Evolutionary conservation across 495 filamentous ascomycete species (phyloP), one percentile per base, ranked within the genome.

Genomic region (Penicillium herquei): DNA sequence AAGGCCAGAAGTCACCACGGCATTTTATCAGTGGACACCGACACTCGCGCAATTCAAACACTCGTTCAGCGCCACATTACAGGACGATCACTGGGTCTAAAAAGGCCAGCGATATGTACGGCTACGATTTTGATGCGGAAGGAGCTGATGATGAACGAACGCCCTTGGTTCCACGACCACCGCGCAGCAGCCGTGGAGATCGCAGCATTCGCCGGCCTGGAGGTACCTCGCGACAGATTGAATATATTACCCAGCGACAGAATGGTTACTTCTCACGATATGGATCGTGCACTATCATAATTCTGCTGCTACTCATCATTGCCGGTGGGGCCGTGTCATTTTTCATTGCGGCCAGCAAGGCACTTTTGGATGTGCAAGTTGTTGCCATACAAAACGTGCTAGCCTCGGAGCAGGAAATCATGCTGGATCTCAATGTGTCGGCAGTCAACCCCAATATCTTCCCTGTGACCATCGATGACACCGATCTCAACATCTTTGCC

Each of bases 391-490:
- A 86, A 58, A 92, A 96, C 61, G 91, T 98, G 14, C 81, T 98
- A 32, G 92, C 92, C 6, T 96, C 90, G 57, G 88, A 96, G 66
- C 89, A 96, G 69, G 95, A 98, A 64, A 79, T 98, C 16, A 98
- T 98, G 87, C 78, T 98, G 57, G 93, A 98, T 63, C 75, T 98
- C 8, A 84, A 88, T n/a, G 88, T 98, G 37, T 79, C 79, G 55
- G 94, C 93, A 1, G 77, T 89, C 55, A 98, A 98, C 65, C 94
- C 92, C 0, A 98, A 98, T 58, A 79, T 96, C 16, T 87, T 97
- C 41, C 84, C 88, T 13, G 85, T 98, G 26, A 86, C 87, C 8
- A 83, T 98, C 48, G 84, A 88, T 58, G 82, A 88, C 30, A 87
- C 93, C 62, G 89, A 97, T 67, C 79, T 98, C 49, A 89, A 94